Base-by-base conservation (phyloP, 2,329 filamentous ascomycete genomes). In the Ophiostoma angusticollis region DNA sequence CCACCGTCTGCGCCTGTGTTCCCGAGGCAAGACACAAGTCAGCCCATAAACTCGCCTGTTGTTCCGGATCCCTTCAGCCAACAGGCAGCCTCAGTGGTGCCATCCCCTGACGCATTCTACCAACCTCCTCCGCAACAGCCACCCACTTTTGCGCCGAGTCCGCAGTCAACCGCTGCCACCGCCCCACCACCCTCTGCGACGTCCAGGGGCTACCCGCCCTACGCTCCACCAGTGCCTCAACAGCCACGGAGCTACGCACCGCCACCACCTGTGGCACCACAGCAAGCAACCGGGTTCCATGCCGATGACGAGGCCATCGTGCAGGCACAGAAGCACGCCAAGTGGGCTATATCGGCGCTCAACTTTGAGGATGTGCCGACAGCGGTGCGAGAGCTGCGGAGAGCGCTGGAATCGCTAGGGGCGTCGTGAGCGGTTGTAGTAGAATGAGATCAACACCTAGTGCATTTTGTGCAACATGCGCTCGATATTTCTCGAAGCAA, bases 281-380 rank as follows among this genome's bases (percentile, higher is more conserved):
- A 27, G 14, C 21, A 23, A 12, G 52, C 52, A 18, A 48, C 47
- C 3, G n/a, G n/a, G n/a, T n/a, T n/a, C n/a, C n/a, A n/a, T n/a
- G 47, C 59, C 23, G 84, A 94, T 46, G 80, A 86, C 47, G 64
- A 69, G 43, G 68, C 80, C 0, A 80, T 95, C 25, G 65, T 74
- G 25, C 72, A 78, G 50, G 89, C 91, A 5, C 86, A 94, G 57
- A 98, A 96, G 56, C 91, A 96, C 62, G 87, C 89, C 2, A 86
- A 85, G 52, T 98, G 85, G 84, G 91, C 91, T 0, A 93, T 96
- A 30, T 95, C 87, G 9, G 91, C 91, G 0, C 63, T 98, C 34
- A 94, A 95, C 52, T 98, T 98, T 58, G 91, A 98, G 50, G 91
- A 98, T 56, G 82, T 93, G 2, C 69, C 79, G 1, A 98, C 91